Evolutionary conservation across 192 early-diverging fungal genomes (phyloP).

Genomic region (Entomortierella beljakovae): DNA sequence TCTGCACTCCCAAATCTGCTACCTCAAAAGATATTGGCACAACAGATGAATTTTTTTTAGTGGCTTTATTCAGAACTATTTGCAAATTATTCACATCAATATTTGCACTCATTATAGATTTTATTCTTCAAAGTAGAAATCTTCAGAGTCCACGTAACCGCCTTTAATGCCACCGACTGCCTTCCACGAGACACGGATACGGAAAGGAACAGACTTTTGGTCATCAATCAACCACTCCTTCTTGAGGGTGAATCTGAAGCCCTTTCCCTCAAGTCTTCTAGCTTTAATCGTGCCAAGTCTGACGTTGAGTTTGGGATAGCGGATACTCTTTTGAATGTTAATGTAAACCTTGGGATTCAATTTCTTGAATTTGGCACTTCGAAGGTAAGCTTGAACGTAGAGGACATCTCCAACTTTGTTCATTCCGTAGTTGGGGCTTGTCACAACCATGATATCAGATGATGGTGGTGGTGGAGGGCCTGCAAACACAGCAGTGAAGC

Average conservation of each 20-base stretch:
- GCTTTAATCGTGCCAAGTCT: not conserved
- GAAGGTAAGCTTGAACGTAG: not conserved
- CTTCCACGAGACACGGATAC: slow-evolving; percentile 10
- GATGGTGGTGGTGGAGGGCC: slow-evolving; percentile 1
- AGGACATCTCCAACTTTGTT: slow-evolving; percentile 2
- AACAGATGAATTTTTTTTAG: too few relatives aligned
- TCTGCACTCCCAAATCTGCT: too few relatives aligned
- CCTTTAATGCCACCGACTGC: not conserved
- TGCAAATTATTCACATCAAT: too few relatives aligned
- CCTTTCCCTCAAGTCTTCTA: not conserved
- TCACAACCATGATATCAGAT: slow-evolving; percentile 6
- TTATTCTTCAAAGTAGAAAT: slow-evolving; percentile 10
- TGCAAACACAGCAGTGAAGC: not conserved
- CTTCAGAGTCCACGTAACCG: not conserved
- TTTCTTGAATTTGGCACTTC: not conserved
- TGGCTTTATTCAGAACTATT: too few relatives aligned
- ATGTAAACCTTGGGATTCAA: not conserved
- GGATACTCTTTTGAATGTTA: slow-evolving; percentile 1
- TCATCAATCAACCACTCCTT: not conserved
- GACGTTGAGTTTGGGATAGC: not conserved
- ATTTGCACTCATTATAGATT: too few relatives aligned
- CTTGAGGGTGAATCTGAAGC: slow-evolving; percentile 4
- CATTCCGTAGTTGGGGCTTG: not conserved
- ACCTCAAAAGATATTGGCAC: too few relatives aligned
- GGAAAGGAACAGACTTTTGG: not conserved